Percentiles rank a stretch among this genome's conserved stretches.
These are phyloP conservation scores for Talaromyces liani DNA, from an alignment of 495 filamentous ascomycete species.

Conservation along the genomic window DNA sequence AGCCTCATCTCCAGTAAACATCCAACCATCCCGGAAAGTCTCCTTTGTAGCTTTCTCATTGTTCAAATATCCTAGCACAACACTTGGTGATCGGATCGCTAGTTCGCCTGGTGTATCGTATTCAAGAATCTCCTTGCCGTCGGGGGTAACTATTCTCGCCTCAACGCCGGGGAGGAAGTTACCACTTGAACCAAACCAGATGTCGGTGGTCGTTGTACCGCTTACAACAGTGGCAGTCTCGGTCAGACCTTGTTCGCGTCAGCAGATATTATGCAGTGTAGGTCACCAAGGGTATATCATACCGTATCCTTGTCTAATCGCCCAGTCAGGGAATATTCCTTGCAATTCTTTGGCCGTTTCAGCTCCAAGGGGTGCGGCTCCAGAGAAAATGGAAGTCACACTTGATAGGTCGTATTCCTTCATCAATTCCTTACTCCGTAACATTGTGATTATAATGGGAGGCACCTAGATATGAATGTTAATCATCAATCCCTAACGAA, in stretches of 20 bases:
- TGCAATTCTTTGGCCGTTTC: constrained; percentile 67
- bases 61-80: constrained; percentile 77
- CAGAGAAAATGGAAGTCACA: constrained; percentile 61
- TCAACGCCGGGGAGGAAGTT: constrained; percentile 59
- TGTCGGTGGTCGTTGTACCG: constrained; percentile 56
- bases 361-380: constrained; percentile 74
- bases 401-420: constrained; percentile 70
- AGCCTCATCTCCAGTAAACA: constrained; percentile 82
- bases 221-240: constrained; percentile 72
- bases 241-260: constrained; percentile 53
- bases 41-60: constrained; percentile 78
- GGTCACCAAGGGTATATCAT: constrained; percentile 11
- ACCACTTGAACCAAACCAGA: constrained; percentile 67
- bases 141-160: constrained; percentile 62
- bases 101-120: constrained; percentile 80
- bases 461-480: constrained; percentile 49
- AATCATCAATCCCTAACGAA: not conserved
- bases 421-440: constrained; percentile 54
- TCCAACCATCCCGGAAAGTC: constrained; percentile 73
- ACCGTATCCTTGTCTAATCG: constrained; percentile 78
- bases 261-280: not conserved
- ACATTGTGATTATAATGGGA: constrained; percentile 78
- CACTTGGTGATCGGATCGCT: constrained; percentile 64
- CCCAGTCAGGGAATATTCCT: constrained; percentile 56
- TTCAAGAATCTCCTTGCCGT: constrained; percentile 66